phyloP scores from a whole-genome alignment of 2,329 filamentous ascomycete genomes.

The Huntiella abstrusa region DNA sequence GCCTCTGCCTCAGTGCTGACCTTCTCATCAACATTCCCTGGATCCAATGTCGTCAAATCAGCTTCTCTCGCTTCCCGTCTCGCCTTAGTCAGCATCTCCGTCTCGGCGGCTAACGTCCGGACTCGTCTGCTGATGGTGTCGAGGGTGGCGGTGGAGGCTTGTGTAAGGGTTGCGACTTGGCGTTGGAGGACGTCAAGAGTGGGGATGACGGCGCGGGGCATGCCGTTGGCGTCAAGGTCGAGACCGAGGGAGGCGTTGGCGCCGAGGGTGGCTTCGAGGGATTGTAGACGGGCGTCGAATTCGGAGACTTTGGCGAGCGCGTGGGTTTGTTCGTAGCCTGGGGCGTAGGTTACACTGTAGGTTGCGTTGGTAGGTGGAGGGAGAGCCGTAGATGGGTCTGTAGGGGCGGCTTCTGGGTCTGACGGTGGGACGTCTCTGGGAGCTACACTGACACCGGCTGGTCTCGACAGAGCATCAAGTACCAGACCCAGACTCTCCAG shows the following conservation, averaged over 20 bases:
- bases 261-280: conserved; percentile 67
- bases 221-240: conserved; percentile 36
- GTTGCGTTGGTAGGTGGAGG: conserved; percentile 22
- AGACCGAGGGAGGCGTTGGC: conserved; percentile 51
- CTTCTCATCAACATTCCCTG: conserved; percentile 11
- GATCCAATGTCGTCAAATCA: conserved; percentile 32
- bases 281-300: conserved; percentile 64
- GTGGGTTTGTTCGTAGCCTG: conserved; percentile 46
- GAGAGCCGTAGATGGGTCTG: not conserved
- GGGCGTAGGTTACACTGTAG: conserved; percentile 47
- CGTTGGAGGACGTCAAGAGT: conserved; percentile 64
- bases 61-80: conserved; percentile 42
- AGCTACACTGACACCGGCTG: conserved; percentile 12
- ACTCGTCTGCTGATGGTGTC: conserved; percentile 54
- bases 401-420: not conserved
- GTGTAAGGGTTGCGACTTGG: conserved; percentile 57
- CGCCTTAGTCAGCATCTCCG: conserved; percentile 50
- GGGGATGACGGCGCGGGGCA: conserved; percentile 56
- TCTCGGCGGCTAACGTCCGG: conserved; percentile 50
- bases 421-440: not conserved
- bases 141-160: conserved; percentile 52
- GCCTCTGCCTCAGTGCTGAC: conserved; percentile 52
- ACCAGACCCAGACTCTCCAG: conserved; percentile 52
- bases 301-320: conserved; percentile 65
- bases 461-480: conserved; percentile 43